Percentiles rank a stretch among this genome's conserved stretches.
These are phyloP conservation scores for Fagopyrum homotropicum DNA, from an alignment of 148 eudicot species.

Conservation along the genomic window DNA sequence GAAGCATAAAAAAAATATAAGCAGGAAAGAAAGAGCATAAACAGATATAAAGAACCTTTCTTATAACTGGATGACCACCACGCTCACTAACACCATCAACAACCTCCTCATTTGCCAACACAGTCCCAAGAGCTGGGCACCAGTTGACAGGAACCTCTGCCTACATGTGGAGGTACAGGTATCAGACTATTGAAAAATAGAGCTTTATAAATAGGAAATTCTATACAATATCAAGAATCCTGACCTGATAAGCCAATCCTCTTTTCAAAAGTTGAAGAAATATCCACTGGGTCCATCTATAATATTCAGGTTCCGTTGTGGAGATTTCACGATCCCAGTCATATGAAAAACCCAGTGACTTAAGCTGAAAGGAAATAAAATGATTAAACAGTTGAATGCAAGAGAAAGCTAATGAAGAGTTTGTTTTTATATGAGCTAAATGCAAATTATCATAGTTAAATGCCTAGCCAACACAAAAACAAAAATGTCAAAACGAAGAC, in stretches of 20 bases:
- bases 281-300: slow-evolving; percentile 99
- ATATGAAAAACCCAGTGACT: slow-evolving; percentile 89
- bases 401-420: not conserved
- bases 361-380: slow-evolving; percentile 50
- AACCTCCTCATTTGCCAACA: slow-evolving; percentile 98
- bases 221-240: not conserved
- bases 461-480: not conserved
- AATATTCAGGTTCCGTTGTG: slow-evolving; percentile 93
- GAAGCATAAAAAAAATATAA: slow-evolving; percentile 20
- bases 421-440: not conserved
- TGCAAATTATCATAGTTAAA: not conserved
- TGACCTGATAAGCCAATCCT: slow-evolving; percentile 96
- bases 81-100: slow-evolving; percentile 98
- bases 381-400: slow-evolving; percentile 16
- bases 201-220: not conserved
- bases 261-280: slow-evolving; percentile 88
- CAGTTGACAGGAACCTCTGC: slow-evolving; percentile 99
- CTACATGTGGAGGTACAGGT: slow-evolving; percentile 22
- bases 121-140: slow-evolving; percentile 99
- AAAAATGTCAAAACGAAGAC: not conserved
- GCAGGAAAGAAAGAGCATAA: slow-evolving; percentile 13
- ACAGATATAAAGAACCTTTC: slow-evolving; percentile 53
- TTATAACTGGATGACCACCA: slow-evolving; percentile 96
- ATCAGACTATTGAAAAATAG: not conserved
- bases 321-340: slow-evolving; percentile 99